phyloP scores from a whole-genome alignment of 345 rosid species.

The Clarkia xantiana region DNA sequence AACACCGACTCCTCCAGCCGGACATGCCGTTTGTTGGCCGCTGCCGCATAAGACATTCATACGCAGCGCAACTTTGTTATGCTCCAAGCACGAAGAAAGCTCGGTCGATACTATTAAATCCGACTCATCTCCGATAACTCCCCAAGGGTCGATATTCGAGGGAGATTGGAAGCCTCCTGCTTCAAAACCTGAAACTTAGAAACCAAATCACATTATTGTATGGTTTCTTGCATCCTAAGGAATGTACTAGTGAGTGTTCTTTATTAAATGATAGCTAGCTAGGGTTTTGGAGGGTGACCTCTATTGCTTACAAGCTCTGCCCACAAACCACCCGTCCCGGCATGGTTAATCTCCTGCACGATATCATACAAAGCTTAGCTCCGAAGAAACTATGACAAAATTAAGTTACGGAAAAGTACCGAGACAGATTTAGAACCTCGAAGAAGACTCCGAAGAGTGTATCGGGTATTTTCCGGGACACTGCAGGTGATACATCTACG shows the following conservation, averaged over 20 bases:
- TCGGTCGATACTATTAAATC: constrained; percentile 62
- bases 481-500: too few relatives aligned
- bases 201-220: too few relatives aligned
- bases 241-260: too few relatives aligned
- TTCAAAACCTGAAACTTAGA: constrained; percentile 74
- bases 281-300: constrained; percentile 50
- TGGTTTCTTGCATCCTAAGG: too few relatives aligned
- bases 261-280: constrained; percentile 4
- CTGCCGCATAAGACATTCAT: constrained; percentile 80
- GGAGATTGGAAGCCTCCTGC: constrained; percentile 84
- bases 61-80: constrained; percentile 69
- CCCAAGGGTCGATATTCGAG: constrained; percentile 85
- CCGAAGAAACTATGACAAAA: too few relatives aligned
- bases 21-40: constrained; percentile 34
- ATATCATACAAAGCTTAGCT: too few relatives aligned
- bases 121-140: constrained; percentile 53
- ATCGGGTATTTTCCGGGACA: too few relatives aligned
- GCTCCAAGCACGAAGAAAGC: constrained; percentile 75
- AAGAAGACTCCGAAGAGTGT: constrained; percentile 89
- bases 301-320: constrained; percentile 90
- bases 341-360: constrained; percentile 91
- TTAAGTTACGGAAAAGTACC: too few relatives aligned
- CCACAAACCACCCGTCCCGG: constrained; percentile 98
- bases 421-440: too few relatives aligned
- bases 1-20: constrained; percentile 79